Percentiles rank a stretch among this genome's conserved stretches.
Conservation (phyloP, 768 basidiomycete species). For the Hydnomerulius pinastri region DNA sequence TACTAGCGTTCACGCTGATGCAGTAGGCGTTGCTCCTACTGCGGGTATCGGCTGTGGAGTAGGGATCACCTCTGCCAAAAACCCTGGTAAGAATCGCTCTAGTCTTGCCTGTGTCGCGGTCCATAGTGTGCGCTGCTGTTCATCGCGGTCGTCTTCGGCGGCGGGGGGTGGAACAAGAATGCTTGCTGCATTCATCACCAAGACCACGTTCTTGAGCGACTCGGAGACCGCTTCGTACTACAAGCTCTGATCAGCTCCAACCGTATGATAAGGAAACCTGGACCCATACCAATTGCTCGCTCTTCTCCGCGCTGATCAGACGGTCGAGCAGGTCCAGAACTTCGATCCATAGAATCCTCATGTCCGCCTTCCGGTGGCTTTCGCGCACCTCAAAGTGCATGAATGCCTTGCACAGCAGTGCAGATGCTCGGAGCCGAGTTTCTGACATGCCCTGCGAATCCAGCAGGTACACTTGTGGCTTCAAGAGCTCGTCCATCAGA, state of each 20-base stretch:
- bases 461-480: slow-evolving; percentile 72
- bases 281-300: slow-evolving; percentile 78
- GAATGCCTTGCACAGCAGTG: slow-evolving; percentile 93
- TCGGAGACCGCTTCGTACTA: slow-evolving; percentile 96
- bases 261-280: not conserved
- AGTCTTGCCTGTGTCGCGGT: slow-evolving; percentile 81
- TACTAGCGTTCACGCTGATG: slow-evolving; percentile 11
- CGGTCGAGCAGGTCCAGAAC: slow-evolving; percentile 88
- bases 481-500: slow-evolving; percentile 86
- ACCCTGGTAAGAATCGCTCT: slow-evolving; percentile 90
- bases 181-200: slow-evolving; percentile 92
- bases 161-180: slow-evolving; percentile 67
- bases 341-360: slow-evolving; percentile 81
- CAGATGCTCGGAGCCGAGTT: slow-evolving; percentile 83
- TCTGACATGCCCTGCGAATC: slow-evolving; percentile 91
- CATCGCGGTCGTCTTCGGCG: slow-evolving; percentile 49
- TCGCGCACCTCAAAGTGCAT: slow-evolving; percentile 89
- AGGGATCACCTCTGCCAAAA: slow-evolving; percentile 72
- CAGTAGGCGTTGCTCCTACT: slow-evolving; percentile 14
- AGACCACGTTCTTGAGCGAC: slow-evolving; percentile 92
- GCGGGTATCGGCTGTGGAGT: slow-evolving; percentile 23
- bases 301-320: slow-evolving; percentile 82
- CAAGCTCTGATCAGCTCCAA: slow-evolving; percentile 5
- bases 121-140: slow-evolving; percentile 76
- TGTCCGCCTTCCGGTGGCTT: slow-evolving; percentile 56